Evolutionary conservation across 1,284 basidiomycete species (phyloP).

Genomic region (Volvariella surrecta): DNA sequence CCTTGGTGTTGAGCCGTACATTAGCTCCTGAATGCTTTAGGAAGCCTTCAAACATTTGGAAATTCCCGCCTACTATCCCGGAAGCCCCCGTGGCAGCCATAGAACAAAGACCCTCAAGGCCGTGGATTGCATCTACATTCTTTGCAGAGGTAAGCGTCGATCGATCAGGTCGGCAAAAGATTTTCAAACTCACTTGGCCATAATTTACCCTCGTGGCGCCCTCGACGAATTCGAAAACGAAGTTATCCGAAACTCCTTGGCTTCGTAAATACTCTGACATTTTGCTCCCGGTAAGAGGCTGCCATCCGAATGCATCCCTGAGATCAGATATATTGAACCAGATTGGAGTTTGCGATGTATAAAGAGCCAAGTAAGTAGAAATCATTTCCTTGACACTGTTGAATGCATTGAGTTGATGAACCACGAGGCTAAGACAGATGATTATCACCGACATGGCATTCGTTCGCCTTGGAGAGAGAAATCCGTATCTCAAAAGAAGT

Average conservation of each 20-base stretch:
- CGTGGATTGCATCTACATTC: slow-evolving; percentile 74
- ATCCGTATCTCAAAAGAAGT: slow-evolving; percentile 77
- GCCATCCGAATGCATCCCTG: slow-evolving; percentile 46
- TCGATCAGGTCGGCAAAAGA: background rate
- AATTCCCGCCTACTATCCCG: slow-evolving; percentile 77
- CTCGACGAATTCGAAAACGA: slow-evolving; percentile 75
- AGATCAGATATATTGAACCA: slow-evolving; percentile 61
- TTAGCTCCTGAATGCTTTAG: slow-evolving; percentile 61
- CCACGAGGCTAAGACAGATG: background rate
- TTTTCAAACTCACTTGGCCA: slow-evolving; percentile 51
- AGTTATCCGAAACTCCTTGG: slow-evolving; percentile 50
- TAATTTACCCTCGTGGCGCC: slow-evolving; percentile 87
- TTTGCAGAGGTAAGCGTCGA: slow-evolving; percentile 16
- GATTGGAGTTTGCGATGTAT: slow-evolving; percentile 47
- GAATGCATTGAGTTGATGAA: background rate
- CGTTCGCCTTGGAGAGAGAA: slow-evolving; percentile 52
- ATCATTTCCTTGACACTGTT: slow-evolving; percentile 56
- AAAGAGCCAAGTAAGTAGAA: slow-evolving; percentile 49
- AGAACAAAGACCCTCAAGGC: slow-evolving; percentile 66
- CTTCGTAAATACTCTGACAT: slow-evolving; percentile 52
- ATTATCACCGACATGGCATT: slow-evolving; percentile 41
- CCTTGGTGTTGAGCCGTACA: slow-evolving; percentile 61
- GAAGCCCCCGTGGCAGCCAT: slow-evolving; percentile 69
- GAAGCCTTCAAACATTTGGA: slow-evolving; percentile 80
- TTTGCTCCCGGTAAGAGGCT: slow-evolving; percentile 40